Conservation (phyloP, 495 filamentous ascomycete species). For the Hyaloscypha bicolor region DNA sequence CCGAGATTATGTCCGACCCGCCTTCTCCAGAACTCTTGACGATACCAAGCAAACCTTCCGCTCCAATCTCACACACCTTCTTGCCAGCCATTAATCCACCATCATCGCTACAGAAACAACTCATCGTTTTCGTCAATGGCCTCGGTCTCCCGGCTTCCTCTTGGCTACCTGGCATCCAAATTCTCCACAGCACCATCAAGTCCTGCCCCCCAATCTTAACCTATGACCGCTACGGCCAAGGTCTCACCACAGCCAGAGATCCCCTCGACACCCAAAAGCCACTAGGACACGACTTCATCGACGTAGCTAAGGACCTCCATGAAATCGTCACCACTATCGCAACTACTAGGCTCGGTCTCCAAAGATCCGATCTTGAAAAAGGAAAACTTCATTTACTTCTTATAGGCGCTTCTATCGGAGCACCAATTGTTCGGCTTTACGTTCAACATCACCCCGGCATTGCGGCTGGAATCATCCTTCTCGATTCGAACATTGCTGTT, state of each 20-base stretch:
- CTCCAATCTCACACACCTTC: constrained; percentile 37
- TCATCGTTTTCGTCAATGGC: constrained; percentile 66
- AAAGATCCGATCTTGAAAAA: constrained; percentile 10
- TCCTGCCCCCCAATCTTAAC: constrained; percentile 51
- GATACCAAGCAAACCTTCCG: constrained; percentile 31
- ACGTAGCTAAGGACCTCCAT: constrained; percentile 53
- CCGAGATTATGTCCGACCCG: background rate
- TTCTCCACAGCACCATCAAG: constrained; percentile 5
- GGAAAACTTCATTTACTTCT: constrained; percentile 39
- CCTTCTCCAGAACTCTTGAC: constrained; percentile 1
- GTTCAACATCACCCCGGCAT: constrained; percentile 47
- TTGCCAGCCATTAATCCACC: constrained; percentile 22
- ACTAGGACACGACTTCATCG: constrained; percentile 54
- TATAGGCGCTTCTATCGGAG: constrained; percentile 61
- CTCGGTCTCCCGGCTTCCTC: constrained; percentile 52
- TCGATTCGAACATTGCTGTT: constrained; percentile 66
- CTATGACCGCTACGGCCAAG: constrained; percentile 69
- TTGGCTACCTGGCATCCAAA: constrained; percentile 16
- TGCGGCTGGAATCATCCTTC: constrained; percentile 52
- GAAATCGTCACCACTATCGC: constrained; percentile 49
- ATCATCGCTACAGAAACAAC: constrained; percentile 24
- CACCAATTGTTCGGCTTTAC: constrained; percentile 59
- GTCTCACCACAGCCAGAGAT: constrained; percentile 54
- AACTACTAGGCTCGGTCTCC: background rate
- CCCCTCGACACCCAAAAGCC: constrained; percentile 50